These are phyloP conservation scores for Polygonum maritimum DNA, from an alignment of 148 eudicot species.

Conservation along the genomic window DNA sequence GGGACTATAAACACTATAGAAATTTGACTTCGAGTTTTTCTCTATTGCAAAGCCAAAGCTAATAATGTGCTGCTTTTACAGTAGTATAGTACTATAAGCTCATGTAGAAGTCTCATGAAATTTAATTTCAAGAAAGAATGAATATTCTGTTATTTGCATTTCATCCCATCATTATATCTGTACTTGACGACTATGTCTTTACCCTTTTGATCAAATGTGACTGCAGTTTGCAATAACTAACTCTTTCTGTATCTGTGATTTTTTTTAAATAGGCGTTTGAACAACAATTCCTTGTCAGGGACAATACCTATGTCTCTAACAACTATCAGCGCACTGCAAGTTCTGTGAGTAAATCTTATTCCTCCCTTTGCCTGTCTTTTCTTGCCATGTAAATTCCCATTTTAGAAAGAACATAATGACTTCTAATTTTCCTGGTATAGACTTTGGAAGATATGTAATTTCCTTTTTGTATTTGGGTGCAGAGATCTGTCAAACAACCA, in stretches of 20 bases:
- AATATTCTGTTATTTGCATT: not conserved
- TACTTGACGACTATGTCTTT: not conserved
- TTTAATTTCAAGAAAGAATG: not conserved
- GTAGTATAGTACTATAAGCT: not conserved
- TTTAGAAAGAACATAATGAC: not conserved
- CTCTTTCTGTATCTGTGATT: not conserved
- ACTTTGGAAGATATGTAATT: not conserved
- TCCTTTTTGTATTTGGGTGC: slow-evolving; percentile 10
- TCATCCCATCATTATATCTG: not conserved
- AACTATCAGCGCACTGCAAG: slow-evolving; percentile 20
- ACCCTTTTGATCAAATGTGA: not conserved
- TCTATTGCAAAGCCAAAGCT: not conserved
- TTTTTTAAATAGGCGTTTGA: slow-evolving; percentile 22
- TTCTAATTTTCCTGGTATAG: not conserved
- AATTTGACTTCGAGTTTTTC: not conserved
- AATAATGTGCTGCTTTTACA: not conserved
- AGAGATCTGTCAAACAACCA: slow-evolving; percentile 42
- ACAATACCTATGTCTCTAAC: slow-evolving; percentile 25
- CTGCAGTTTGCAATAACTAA: not conserved
- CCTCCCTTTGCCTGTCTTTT: not conserved
- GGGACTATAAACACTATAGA: not conserved
- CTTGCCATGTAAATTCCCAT: not conserved
- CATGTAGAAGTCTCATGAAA: not conserved
- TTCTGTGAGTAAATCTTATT: slow-evolving; percentile 20
- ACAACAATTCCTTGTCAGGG: slow-evolving; percentile 29